Percentiles rank a stretch among this genome's conserved stretches.
phyloP scores from a whole-genome alignment of 768 basidiomycete species.

The Russula olivacea region DNA sequence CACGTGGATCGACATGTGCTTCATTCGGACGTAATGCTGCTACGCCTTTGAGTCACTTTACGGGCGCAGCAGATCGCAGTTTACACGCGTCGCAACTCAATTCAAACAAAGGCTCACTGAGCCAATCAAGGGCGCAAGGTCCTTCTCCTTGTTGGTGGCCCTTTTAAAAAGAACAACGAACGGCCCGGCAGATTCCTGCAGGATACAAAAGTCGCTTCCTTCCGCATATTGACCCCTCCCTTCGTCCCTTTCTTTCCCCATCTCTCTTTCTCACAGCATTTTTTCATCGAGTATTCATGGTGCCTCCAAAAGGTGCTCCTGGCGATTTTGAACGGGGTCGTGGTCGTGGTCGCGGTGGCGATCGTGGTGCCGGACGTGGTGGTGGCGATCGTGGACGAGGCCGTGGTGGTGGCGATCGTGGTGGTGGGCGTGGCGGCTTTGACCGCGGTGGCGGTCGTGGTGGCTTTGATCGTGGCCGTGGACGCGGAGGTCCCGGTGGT shows the following conservation, averaged over 20 bases:
- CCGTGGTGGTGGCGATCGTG: not conserved
- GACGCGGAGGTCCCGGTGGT: not conserved
- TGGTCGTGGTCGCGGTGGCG: not conserved
- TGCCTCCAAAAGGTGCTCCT: constrained; percentile 11
- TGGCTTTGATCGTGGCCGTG: not conserved
- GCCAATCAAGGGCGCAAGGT: not conserved
- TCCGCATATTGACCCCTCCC: not conserved
- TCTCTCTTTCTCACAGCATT: not conserved
- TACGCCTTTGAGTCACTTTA: not conserved
- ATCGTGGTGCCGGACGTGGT: not conserved
- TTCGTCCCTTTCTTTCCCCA: not conserved
- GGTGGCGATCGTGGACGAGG: not conserved
- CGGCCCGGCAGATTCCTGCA: not conserved
- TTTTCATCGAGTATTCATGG: not conserved
- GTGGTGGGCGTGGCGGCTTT: not conserved
- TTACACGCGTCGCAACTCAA: not conserved
- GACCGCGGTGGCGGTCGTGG: not conserved
- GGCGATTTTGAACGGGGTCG: not conserved
- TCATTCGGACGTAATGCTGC: not conserved
- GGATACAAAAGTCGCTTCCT: not conserved
- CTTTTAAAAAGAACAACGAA: not conserved
- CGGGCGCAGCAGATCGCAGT: not conserved
- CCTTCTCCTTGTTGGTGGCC: not conserved
- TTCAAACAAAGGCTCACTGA: not conserved
- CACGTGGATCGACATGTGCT: not conserved